Evolutionary conservation across 2,329 filamentous ascomycete genomes (phyloP), one percentile per base, ranked within the genome.

Genomic region (Venturia oleaginea): DNA sequence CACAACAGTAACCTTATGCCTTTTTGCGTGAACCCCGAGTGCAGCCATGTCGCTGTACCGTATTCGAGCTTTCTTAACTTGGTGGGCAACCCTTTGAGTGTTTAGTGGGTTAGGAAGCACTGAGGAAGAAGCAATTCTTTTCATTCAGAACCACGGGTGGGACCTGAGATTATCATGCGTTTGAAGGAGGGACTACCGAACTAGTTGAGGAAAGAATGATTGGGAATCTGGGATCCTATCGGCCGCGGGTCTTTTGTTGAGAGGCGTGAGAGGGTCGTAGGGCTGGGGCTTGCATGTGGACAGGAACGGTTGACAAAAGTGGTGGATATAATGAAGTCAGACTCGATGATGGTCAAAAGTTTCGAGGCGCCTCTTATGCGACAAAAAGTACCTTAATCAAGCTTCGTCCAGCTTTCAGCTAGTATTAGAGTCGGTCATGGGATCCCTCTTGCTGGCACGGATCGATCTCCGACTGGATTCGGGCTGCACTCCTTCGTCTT

Each of bases 1-100:
- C 69, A 99, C 85, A 62, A 99, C 86, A 67, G 92, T 92, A 72
- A 97, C 90, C 82, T 92, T 95, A 84, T 96, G 92, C 78, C 89
- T 92, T 79, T 86, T 89, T 63, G 61, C 30, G 30, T 65, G 19
- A 13, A 57, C 51, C 30, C 40, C 42, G 19, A 63, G 46, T 17
- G 34, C 30, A 27, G 46, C 46, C 40, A 63, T 63, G 22, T 63
- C n/a, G 46, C 46, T 54, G 27, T 63, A 57, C 30, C 62, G 46
- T 40, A 42, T 19, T 42, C 51, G 24, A 37, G 46, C 51, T 34
- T 43, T 38, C 34, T 63, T 63, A 19, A 51, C 57, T 38, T 63
- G 46, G 34, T 60, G 40, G 3, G n/a, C 37, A 19, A 42, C 59
- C 34, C 27, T 60, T 60, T 24, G 32, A 8, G 59, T 22, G 24